phyloP scores from a whole-genome alignment of 2,329 filamentous ascomycete species.

The Fusarium continuum region DNA sequence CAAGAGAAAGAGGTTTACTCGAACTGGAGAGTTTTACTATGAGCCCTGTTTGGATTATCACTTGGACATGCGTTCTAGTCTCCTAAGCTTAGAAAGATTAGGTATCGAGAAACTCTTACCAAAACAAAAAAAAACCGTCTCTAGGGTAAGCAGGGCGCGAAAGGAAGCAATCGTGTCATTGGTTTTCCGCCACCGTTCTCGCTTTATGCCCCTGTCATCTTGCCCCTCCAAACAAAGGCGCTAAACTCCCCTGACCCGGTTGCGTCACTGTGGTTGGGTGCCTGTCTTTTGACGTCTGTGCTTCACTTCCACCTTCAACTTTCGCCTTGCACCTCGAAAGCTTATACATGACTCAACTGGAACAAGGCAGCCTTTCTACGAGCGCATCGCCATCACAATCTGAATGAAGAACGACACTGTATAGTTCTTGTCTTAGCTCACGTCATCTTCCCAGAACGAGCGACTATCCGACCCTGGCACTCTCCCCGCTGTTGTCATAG shows the following conservation, averaged over 20 bases:
- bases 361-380: neutral
- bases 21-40: too few species aligned
- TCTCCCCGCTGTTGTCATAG: slow-evolving; percentile 29
- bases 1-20: too few species aligned
- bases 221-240: slow-evolving; percentile 26
- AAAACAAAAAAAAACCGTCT: neutral
- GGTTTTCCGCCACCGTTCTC: slow-evolving; percentile 34
- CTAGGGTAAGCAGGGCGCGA: slow-evolving; percentile 15
- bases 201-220: slow-evolving; percentile 4
- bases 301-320: slow-evolving; percentile 37
- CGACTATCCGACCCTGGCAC: neutral
- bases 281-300: slow-evolving; percentile 41
- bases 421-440: neutral
- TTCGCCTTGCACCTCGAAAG: slow-evolving; percentile 11
- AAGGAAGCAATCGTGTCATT: slow-evolving; percentile 26
- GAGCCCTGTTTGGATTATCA: too few species aligned
- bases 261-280: slow-evolving; percentile 49
- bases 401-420: neutral
- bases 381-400: neutral
- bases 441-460: neutral
- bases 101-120: too few species aligned
- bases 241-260: slow-evolving; percentile 31
- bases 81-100: too few species aligned
- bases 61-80: too few species aligned
- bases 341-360: neutral